Percentiles rank a stretch among this genome's conserved stretches.
Conservation (phyloP, 352 stramenopile species). For the Phytophthora rubi region DNA sequence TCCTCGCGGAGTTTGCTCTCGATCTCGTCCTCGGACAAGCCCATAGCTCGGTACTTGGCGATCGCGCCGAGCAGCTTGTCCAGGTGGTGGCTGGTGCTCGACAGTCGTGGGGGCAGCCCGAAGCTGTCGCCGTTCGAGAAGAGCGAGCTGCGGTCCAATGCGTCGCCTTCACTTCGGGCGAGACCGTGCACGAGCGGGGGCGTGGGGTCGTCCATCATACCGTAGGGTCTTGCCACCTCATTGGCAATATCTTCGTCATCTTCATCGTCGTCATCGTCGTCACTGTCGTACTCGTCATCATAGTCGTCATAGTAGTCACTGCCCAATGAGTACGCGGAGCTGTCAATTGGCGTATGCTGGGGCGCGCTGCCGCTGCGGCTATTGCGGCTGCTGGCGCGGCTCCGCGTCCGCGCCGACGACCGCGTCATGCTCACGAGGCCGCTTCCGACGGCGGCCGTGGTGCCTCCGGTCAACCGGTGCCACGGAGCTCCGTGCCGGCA, state of each 20-base stretch:
- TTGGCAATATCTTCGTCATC: constrained; percentile 81
- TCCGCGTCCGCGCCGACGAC: constrained; percentile 23
- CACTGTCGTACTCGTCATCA: constrained; percentile 49
- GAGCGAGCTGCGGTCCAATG: constrained; percentile 48
- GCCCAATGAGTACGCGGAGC: constrained; percentile 43
- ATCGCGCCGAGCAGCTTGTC: constrained; percentile 68
- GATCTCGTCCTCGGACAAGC: constrained; percentile 70
- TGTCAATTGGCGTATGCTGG: constrained; percentile 22
- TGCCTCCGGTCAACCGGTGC: constrained; percentile 67
- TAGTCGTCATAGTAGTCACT: constrained; percentile 59
- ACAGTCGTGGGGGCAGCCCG: constrained; percentile 60
- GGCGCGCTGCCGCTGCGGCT: constrained; percentile 25
- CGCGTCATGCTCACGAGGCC: constrained; percentile 12
- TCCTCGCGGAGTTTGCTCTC: constrained; percentile 68
- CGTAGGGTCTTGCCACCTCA: constrained; percentile 69
- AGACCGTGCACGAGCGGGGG: constrained; percentile 37
- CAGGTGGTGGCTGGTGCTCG: constrained; percentile 65
- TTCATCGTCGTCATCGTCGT: constrained; percentile 43
- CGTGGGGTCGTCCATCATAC: constrained; percentile 36
- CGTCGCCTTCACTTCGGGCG: constrained; percentile 33
- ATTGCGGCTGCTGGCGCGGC: constrained; percentile 45
- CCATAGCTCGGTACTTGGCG: constrained; percentile 63
- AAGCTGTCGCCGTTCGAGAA: constrained; percentile 64
- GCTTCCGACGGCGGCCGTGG: constrained; percentile 40
- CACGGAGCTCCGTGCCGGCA: constrained; percentile 75